Evolutionary conservation across 164 flowering plant genomes (phyloP).

Genomic region (Piper longum): DNA sequence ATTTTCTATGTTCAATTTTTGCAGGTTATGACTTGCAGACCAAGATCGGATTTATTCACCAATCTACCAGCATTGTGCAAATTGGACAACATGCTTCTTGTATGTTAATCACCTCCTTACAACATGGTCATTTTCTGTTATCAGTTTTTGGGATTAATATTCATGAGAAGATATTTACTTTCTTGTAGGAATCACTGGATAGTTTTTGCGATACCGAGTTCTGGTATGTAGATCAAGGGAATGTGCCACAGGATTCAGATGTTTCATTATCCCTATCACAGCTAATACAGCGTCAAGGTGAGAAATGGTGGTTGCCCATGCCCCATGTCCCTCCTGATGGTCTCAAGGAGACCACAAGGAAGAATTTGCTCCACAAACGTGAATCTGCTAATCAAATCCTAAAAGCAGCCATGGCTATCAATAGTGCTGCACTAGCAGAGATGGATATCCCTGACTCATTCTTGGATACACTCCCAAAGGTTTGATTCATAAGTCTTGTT

Average conservation of each 20-base stretch:
- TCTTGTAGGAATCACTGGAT: conserved; percentile 71
- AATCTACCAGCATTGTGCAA: conserved; percentile 86
- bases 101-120: conserved; percentile 21
- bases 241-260: conserved; percentile 48
- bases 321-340: conserved; percentile 78
- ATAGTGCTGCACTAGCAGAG: conserved; percentile 58
- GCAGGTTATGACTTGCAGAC: conserved; percentile 91
- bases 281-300: conserved; percentile 67
- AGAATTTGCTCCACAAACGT: conserved; percentile 61
- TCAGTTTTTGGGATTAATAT: neutral
- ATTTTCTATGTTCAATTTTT: conserved; percentile 1
- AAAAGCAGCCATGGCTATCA: conserved; percentile 89
- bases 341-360: conserved; percentile 52
- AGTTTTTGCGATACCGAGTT: conserved; percentile 61
- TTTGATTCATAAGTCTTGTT: conserved; percentile 5
- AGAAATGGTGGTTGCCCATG: conserved; percentile 98
- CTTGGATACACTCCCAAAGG: conserved; percentile 88
- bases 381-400: conserved; percentile 81
- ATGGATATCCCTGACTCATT: conserved; percentile 94
- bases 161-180: neutral
- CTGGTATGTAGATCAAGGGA: conserved; percentile 96
- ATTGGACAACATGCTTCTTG: conserved; percentile 92
- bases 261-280: conserved; percentile 57
- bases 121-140: neutral
- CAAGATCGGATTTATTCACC: conserved; percentile 66